These are phyloP conservation scores for Firmiana major DNA, from an alignment of 345 rosid species.

Conservation along the genomic window DNA sequence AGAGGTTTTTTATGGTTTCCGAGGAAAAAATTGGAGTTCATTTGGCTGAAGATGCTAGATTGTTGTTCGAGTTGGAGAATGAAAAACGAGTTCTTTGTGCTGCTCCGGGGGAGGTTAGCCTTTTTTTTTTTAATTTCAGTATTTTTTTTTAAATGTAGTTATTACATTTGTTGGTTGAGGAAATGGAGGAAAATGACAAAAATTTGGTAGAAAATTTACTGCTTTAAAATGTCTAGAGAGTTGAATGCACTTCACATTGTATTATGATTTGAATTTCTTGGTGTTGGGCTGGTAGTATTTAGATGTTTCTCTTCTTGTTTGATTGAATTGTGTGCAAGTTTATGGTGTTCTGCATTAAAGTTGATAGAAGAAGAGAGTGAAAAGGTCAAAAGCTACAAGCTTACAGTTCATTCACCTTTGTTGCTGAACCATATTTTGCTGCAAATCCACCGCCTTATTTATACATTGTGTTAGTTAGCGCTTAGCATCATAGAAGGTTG, in stretches of 20 bases:
- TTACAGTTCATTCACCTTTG: neutral
- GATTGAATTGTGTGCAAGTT: neutral
- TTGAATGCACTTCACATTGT: neutral
- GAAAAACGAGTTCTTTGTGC: constrained; percentile 72
- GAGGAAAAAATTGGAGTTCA: constrained; percentile 66
- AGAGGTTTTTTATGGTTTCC: constrained; percentile 66
- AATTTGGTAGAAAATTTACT: neutral
- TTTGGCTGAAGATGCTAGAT: constrained; percentile 78
- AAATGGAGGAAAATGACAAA: neutral
- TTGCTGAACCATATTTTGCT: neutral
- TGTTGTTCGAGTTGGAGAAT: constrained; percentile 57
- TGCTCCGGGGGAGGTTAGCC: constrained; percentile 70
- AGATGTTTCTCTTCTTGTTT: neutral
- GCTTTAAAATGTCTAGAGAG: neutral
- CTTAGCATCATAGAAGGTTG: neutral
- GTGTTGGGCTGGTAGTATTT: neutral
- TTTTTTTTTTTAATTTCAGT: constrained; percentile 24
- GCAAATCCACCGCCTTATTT: neutral
- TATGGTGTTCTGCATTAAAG: neutral
- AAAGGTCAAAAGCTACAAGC: neutral
- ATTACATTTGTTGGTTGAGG: neutral
- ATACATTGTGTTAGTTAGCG: neutral
- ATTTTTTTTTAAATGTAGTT: neutral
- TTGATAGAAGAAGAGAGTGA: neutral
- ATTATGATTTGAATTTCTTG: neutral